phyloP scores from a whole-genome alignment of 2,329 filamentous ascomycete genomes.

The Diaporthe helianthi region DNA sequence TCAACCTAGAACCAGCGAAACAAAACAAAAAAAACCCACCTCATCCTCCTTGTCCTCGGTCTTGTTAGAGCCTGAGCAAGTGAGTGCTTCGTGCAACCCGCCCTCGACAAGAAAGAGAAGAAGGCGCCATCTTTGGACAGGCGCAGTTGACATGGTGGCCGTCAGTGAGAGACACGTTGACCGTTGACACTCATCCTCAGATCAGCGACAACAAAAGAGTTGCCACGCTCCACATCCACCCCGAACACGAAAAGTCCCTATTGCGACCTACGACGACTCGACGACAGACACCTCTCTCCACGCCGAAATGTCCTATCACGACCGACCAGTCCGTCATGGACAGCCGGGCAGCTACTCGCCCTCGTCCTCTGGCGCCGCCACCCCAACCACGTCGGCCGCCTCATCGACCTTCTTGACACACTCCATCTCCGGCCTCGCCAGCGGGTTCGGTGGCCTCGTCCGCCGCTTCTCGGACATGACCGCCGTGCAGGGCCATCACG shows the following conservation, averaged over 20 bases:
- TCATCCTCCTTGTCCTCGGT: slow-evolving; percentile 10
- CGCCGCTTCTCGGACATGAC: slow-evolving; percentile 66
- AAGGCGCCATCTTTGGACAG: neutral
- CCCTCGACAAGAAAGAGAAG: neutral
- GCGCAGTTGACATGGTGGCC: slow-evolving; percentile 19
- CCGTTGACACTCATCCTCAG: neutral
- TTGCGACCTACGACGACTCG: no score
- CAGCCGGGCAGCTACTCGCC: slow-evolving; percentile 37
- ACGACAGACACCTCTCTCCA: neutral
- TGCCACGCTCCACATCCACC: neutral
- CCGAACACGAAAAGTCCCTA: neutral
- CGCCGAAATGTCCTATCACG: slow-evolving; percentile 32
- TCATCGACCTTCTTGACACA: slow-evolving; percentile 42
- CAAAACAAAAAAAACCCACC: no score
- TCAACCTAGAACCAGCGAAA: neutral
- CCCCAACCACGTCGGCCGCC: slow-evolving; percentile 40
- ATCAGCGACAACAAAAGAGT: neutral
- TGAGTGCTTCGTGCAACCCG: slow-evolving; percentile 1
- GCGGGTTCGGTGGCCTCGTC: slow-evolving; percentile 68
- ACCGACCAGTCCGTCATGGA: slow-evolving; percentile 19
- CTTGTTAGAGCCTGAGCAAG: slow-evolving; percentile 26
- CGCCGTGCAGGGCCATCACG: slow-evolving; percentile 34
- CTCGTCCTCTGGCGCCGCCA: slow-evolving; percentile 40
- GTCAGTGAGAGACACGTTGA: slow-evolving; percentile 25
- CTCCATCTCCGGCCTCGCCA: slow-evolving; percentile 46